Base-by-base conservation (phyloP, 495 filamentous ascomycete genomes). In the Aspergillus mulundensis region DNA sequence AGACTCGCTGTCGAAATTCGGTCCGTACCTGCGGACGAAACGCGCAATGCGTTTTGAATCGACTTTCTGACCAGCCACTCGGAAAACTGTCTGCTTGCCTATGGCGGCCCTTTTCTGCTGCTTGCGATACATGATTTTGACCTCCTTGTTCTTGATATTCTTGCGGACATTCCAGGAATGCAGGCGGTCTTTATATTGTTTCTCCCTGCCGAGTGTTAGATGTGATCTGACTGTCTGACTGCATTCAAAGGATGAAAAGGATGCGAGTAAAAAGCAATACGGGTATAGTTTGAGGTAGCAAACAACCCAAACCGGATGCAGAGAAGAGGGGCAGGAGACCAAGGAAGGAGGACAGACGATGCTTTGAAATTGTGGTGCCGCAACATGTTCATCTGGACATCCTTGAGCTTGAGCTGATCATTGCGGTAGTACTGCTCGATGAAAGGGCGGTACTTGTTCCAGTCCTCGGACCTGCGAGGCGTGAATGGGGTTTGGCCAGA, bases 141-240 rank as follows among this genome's bases (percentile, higher is more conserved):
- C 70, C 57, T 76, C 70, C 53, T 73, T 71, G 19, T 68, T 68
- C 57, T 76, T 76, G 57, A 76, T 73, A 45, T 76, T 76, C 47
- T 76, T 76, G 18, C 73, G 70, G 50, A 76, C 62, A 56, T 74
- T 66, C 73, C 73, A 76, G 20, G 70, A 66, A 11, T 71, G 70
- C 10, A 76, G 67, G 28, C 73, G 73, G 59, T 76, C 73, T 69
- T 76, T 76, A 59, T 76, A 76, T 59, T 76, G 73, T 62, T 76
- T 76, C 66, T 76, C 73, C 59, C 73, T 76, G 61, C 28, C 57
- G 39, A 44, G 38, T 24, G 19, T 14, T 45, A 11, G 50, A 51
- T 4, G 12, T 11, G 8, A 36, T 36, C 12, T 36, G 32, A 36
- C 12, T 10, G 12, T 36, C 2, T 36, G 32, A 36, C 10, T 10